Percentiles rank a stretch among this genome's conserved stretches.
phyloP scores from a whole-genome alignment of 2,329 filamentous ascomycete species.

The Mollisia scopiformis region DNA sequence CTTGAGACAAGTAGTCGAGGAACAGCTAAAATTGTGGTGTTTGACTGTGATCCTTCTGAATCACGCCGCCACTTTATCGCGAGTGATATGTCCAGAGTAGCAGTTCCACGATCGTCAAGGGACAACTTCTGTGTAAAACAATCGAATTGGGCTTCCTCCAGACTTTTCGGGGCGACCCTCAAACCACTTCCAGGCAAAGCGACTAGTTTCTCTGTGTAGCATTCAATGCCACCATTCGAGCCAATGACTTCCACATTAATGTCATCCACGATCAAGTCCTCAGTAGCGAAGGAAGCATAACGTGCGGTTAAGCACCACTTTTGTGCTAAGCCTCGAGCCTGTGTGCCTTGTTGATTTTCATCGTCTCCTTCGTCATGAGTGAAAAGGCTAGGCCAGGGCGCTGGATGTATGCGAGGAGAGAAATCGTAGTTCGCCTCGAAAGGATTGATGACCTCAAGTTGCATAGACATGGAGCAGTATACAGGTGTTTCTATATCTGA shows the following conservation, averaged over 20 bases:
- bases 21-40: slow-evolving; percentile 72
- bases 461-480: slow-evolving; percentile 69
- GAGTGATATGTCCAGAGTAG: slow-evolving; percentile 75
- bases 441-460: slow-evolving; percentile 75
- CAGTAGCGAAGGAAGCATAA: slow-evolving; percentile 76
- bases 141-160: slow-evolving; percentile 73
- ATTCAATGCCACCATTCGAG: slow-evolving; percentile 64
- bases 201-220: slow-evolving; percentile 47
- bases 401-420: slow-evolving; percentile 74
- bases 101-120: slow-evolving; percentile 80
- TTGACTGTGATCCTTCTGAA: slow-evolving; percentile 40
- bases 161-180: slow-evolving; percentile 64
- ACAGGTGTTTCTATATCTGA: slow-evolving; percentile 83
- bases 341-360: slow-evolving; percentile 34
- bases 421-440: slow-evolving; percentile 95
- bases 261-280: slow-evolving; percentile 62
- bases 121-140: slow-evolving; percentile 75
- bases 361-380: slow-evolving; percentile 46
- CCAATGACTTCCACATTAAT: slow-evolving; percentile 65
- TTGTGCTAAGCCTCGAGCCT: slow-evolving; percentile 70
- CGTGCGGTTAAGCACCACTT: slow-evolving; percentile 78
- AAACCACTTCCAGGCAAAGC: slow-evolving; percentile 44
- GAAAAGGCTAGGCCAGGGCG: slow-evolving; percentile 89
- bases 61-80: slow-evolving; percentile 76
- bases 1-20: slow-evolving; percentile 81